Evolutionary conservation across 2,329 filamentous ascomycete genomes (phyloP).

Genomic region (Saccharata proteae): DNA sequence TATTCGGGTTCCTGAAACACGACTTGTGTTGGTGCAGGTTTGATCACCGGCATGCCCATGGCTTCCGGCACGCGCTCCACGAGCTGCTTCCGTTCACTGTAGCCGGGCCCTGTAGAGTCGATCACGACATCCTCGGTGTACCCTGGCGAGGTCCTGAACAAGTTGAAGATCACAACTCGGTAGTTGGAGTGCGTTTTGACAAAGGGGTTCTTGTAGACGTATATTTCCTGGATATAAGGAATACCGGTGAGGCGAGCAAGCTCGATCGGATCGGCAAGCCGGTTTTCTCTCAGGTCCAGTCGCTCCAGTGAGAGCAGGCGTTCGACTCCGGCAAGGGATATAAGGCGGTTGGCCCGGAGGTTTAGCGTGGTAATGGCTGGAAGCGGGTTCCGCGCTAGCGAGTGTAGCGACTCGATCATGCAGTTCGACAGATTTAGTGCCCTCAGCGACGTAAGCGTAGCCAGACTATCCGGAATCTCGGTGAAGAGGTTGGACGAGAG

Average conservation of each 20-base stretch:
- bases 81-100: conserved; percentile 71
- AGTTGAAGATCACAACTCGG: conserved; percentile 84
- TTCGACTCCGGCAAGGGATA: conserved; percentile 81
- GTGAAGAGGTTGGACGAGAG: conserved; percentile 85
- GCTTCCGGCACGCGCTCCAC: conserved; percentile 70
- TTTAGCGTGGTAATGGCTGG: conserved; percentile 92
- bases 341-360: conserved; percentile 74
- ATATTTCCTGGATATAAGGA: conserved; percentile 84
- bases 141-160: conserved; percentile 82
- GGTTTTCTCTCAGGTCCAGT: conserved; percentile 84
- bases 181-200: conserved; percentile 77
- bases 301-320: conserved; percentile 78
- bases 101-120: conserved; percentile 72
- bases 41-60: conserved; percentile 65
- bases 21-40: conserved; percentile 50
- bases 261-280: conserved; percentile 79
- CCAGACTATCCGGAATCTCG: conserved; percentile 86
- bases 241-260: conserved; percentile 80
- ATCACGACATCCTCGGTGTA: conserved; percentile 86
- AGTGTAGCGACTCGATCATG: conserved; percentile 93
- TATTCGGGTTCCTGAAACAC: conserved; percentile 10
- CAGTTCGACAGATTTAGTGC: conserved; percentile 90
- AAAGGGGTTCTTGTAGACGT: conserved; percentile 86
- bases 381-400: conserved; percentile 70
- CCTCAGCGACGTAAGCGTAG: conserved; percentile 73